Conservation (phyloP, 1,284 basidiomycete species). For the Lentinula novae-zelandiae region DNA sequence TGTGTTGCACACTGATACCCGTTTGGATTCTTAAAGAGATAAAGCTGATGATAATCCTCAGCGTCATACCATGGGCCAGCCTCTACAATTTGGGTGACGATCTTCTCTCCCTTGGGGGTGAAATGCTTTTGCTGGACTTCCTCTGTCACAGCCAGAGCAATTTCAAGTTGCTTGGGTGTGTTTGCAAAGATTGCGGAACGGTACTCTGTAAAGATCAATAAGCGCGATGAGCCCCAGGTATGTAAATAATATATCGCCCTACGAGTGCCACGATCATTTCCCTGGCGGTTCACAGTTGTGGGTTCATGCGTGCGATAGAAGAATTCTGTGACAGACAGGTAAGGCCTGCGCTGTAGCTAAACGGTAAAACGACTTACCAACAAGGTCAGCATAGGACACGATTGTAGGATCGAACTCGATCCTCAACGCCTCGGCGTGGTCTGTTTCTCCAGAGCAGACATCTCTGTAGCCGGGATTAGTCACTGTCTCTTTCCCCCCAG, state of each 20-base stretch:
- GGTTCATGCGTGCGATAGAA: constrained; percentile 96
- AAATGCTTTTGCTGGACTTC: constrained; percentile 86
- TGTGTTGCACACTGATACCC: constrained; percentile 50
- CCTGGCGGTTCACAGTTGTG: constrained; percentile 79
- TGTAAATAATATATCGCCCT: constrained; percentile 27
- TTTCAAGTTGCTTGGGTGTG: constrained; percentile 69
- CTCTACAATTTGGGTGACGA: constrained; percentile 72
- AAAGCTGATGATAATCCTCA: constrained; percentile 85
- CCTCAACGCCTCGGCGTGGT: constrained; percentile 87
- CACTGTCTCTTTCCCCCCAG: constrained; percentile 62
- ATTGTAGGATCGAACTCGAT: constrained; percentile 83
- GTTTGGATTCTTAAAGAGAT: constrained; percentile 61
- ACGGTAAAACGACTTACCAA: constrained; percentile 44
- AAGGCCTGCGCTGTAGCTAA: neutral
- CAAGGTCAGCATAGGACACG: constrained; percentile 80
- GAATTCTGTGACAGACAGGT: constrained; percentile 56
- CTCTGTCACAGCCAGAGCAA: constrained; percentile 77
- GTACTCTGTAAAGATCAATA: constrained; percentile 62
- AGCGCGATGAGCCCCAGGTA: neutral
- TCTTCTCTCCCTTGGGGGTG: constrained; percentile 68
- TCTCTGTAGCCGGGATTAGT: constrained; percentile 65
- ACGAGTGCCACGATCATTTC: constrained; percentile 77
- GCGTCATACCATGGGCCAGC: constrained; percentile 79
- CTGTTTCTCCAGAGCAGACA: constrained; percentile 81
- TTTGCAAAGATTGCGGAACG: constrained; percentile 90